Evolutionary conservation across 2,329 filamentous ascomycete genomes (phyloP), one percentile per base, ranked within the genome.

Genomic region (Alternaria sp.): DNA sequence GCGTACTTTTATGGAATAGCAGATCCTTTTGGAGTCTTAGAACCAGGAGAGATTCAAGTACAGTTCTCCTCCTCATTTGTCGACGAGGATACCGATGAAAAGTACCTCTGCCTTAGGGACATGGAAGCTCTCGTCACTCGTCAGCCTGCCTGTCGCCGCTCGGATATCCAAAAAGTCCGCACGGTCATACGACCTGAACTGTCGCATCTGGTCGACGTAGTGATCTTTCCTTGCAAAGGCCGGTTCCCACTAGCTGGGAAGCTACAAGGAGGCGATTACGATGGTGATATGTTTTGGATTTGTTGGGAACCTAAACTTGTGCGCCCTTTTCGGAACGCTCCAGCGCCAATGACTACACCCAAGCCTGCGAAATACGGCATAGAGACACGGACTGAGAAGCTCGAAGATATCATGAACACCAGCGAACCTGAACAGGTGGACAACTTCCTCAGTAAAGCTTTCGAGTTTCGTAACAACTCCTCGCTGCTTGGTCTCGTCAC

Each of bases 201-300:
- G 0, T 86, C 89, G 4, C 86, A 87, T 3, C 79, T 97, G 0
- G 91, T 91, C 64, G 91, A 97, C 69, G 89, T 97, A 1, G 84
- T 96, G 13, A 86, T 97, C 0, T 97, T 98, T 68, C 84, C 92
- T 0, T 83, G 83, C 0, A 86, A 85, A 62, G 91, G 91, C 0
- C 74, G 84, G 25, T 81, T 80, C 1, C 87, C 91, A 0, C 83
- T 93, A 0, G 92, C 91, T 0, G 86, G 88, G 9, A 89, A 90
- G 70, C 82, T 95, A 0, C 92, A 91, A 1, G 92, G 92, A 0
- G 92, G 92, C 0, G 92, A 95, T 71, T 95, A 93, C 65, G 92
- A 95, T 68, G 92, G 92, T 0, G 92, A 96, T 65, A 85, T 82
- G n/a, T 85, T 91, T 5, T 94, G 91, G 91, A 80, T 93, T 0